Evolutionary conservation across 352 stramenopile genomes (phyloP).

Genomic region (Phytophthora multivora): DNA sequence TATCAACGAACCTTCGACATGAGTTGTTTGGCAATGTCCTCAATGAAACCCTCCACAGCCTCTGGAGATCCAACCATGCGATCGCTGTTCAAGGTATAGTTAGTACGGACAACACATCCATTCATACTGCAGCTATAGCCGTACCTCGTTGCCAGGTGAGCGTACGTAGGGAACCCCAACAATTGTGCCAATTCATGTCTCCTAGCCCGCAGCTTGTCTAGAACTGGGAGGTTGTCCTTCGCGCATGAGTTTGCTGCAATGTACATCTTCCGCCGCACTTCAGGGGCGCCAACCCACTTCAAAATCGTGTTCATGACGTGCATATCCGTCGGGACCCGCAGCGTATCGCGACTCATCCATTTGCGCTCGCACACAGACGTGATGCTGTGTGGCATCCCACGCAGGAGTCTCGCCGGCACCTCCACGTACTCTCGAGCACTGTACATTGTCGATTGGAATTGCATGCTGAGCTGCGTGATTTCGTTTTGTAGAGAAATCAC

Average conservation of each 20-base stretch:
- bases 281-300: slow-evolving; percentile 83
- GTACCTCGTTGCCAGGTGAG: slow-evolving; percentile 92
- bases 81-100: slow-evolving; percentile 38
- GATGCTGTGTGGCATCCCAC: slow-evolving; percentile 63
- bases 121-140: not conserved
- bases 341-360: slow-evolving; percentile 57
- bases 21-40: slow-evolving; percentile 60
- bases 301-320: slow-evolving; percentile 93
- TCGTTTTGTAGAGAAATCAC: slow-evolving; percentile 91
- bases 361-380: slow-evolving; percentile 67
- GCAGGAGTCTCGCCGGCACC: slow-evolving; percentile 58
- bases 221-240: slow-evolving; percentile 66
- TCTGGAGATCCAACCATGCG: slow-evolving; percentile 88
- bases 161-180: slow-evolving; percentile 92
- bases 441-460: slow-evolving; percentile 90
- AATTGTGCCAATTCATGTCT: slow-evolving; percentile 89
- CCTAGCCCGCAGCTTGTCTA: slow-evolving; percentile 88
- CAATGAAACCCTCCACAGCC: slow-evolving; percentile 69
- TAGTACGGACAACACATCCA: slow-evolving; percentile 11
- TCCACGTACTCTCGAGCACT: slow-evolving; percentile 67
- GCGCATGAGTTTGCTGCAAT: slow-evolving; percentile 87
- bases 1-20: slow-evolving; percentile 65
- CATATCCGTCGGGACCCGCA: slow-evolving; percentile 80
- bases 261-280: slow-evolving; percentile 91
- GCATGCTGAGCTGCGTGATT: slow-evolving; percentile 84